phyloP scores from a whole-genome alignment of 2,329 filamentous ascomycete species.

The Talaromyces sp. region DNA sequence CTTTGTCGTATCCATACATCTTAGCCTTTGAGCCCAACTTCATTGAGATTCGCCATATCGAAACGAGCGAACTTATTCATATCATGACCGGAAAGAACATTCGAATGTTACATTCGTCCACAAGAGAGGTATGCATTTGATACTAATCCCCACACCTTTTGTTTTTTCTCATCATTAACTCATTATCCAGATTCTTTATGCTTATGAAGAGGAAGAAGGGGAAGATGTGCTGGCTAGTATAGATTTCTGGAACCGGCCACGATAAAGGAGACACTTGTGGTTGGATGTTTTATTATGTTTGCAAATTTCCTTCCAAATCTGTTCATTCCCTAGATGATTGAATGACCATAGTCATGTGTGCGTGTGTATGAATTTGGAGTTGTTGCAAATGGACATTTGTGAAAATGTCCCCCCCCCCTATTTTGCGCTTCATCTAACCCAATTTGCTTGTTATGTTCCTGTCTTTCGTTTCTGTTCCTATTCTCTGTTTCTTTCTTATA shows the following conservation, averaged over 20 bases:
- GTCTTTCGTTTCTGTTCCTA: slow-evolving; percentile 12
- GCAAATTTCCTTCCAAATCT: slow-evolving; percentile 32
- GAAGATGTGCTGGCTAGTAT: slow-evolving; percentile 91
- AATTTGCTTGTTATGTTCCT: slow-evolving; percentile 10
- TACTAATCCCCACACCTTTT: neutral
- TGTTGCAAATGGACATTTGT: slow-evolving; percentile 1
- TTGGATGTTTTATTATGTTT: slow-evolving; percentile 20
- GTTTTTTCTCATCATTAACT: slow-evolving; percentile 19
- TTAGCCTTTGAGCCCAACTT: slow-evolving; percentile 96
- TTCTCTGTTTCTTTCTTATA: slow-evolving; percentile 6
- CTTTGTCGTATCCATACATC: slow-evolving; percentile 94
- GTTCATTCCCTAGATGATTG: slow-evolving; percentile 9
- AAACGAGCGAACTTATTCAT: slow-evolving; percentile 83
- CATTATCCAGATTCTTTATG: slow-evolving; percentile 75
- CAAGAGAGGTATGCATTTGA: slow-evolving; percentile 70
- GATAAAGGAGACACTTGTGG: slow-evolving; percentile 11
- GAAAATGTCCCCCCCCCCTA: slow-evolving; percentile 2
- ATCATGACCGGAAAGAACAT: slow-evolving; percentile 97
- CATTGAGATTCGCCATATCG: slow-evolving; percentile 92
- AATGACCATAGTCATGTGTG: slow-evolving; percentile 2
- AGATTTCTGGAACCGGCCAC: slow-evolving; percentile 80
- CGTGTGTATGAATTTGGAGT: neutral
- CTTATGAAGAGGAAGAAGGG: slow-evolving; percentile 91
- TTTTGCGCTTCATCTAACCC: neutral
- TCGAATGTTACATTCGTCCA: slow-evolving; percentile 94